Evolutionary conservation across 73 alveolate species (phyloP).

Genomic region (Tetrahymena malaccensis): DNA sequence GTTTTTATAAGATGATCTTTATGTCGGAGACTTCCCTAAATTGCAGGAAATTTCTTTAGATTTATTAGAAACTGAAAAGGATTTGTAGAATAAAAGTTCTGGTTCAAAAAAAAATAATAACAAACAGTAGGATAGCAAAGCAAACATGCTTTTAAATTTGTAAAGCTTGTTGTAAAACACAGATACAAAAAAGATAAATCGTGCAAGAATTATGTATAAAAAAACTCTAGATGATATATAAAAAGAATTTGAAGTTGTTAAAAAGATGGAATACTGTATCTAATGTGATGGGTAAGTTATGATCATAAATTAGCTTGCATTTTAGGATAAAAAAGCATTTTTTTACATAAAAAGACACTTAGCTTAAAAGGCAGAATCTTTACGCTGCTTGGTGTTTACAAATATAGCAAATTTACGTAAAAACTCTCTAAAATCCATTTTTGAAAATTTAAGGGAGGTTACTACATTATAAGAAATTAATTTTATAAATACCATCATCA

Average conservation of each 20-base stretch:
- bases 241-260: background rate
- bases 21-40: background rate
- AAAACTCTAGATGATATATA: background rate
- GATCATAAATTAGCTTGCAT: background rate
- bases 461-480: background rate
- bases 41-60: background rate
- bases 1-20: background rate
- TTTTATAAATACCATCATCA: background rate
- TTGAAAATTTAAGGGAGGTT: background rate
- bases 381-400: background rate
- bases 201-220: background rate
- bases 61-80: background rate
- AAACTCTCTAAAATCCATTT: background rate
- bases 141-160: background rate
- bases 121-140: background rate
- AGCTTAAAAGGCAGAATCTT: background rate
- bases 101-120: background rate
- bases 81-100: background rate
- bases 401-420: background rate
- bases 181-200: background rate
- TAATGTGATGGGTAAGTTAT: background rate
- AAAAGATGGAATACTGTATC: background rate
- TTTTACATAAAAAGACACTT: background rate
- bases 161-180: background rate
- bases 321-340: background rate